These are phyloP conservation scores for Geranium brycei DNA, from an alignment of 345 rosid genomes.

Conservation along the genomic window DNA sequence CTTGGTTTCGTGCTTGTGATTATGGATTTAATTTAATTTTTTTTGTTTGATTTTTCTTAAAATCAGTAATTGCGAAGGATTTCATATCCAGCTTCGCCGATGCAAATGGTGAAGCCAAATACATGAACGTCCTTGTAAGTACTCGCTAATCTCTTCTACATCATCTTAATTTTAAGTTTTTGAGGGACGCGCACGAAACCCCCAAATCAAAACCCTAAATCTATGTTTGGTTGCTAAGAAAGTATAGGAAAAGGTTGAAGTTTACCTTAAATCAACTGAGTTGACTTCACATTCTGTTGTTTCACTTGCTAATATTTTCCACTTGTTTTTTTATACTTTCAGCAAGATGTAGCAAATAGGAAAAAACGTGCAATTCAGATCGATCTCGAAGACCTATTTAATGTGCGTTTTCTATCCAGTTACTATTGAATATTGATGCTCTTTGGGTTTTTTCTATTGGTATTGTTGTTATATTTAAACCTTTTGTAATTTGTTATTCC, in stretches of 20 bases:
- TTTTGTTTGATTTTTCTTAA: no score
- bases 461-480: no score
- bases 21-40: no score
- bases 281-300: background rate
- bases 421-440: background rate
- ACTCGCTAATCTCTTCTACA: background rate
- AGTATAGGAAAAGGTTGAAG: background rate
- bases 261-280: background rate
- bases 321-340: slow-evolving; percentile 9
- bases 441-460: background rate
- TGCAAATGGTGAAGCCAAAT: slow-evolving; percentile 60
- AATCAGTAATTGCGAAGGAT: slow-evolving; percentile 57
- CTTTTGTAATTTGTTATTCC: background rate
- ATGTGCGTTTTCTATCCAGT: slow-evolving; percentile 31
- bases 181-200: no score
- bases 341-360: slow-evolving; percentile 87
- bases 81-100: slow-evolving; percentile 62
- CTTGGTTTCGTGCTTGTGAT: background rate
- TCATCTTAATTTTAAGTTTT: background rate
- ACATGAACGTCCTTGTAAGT: slow-evolving; percentile 73
- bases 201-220: slow-evolving; percentile 9
- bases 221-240: background rate
- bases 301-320: background rate
- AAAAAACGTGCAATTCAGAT: slow-evolving; percentile 65
- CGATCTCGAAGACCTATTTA: slow-evolving; percentile 63